Conservation (phyloP, 768 basidiomycete genomes). For the Boletus tylopilopsis region DNA sequence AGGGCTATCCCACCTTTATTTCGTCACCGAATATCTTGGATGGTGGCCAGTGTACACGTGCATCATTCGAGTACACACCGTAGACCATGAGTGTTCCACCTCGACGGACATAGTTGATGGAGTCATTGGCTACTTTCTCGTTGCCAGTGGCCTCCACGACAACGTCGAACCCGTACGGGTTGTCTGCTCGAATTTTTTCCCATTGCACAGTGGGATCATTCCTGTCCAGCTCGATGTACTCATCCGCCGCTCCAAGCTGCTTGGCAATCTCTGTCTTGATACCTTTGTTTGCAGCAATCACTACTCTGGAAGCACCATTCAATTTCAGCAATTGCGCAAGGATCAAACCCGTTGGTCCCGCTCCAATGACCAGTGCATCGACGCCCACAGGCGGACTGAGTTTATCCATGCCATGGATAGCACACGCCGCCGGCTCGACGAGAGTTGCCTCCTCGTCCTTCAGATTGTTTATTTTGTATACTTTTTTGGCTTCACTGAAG, state of each 20-base stretch:
- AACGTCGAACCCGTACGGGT: constrained; percentile 83
- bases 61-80: constrained; percentile 81
- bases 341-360: constrained; percentile 83
- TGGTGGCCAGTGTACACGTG: constrained; percentile 77
- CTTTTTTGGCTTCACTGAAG: constrained; percentile 58
- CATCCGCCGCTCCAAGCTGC: constrained; percentile 70
- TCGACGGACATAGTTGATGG: constrained; percentile 80
- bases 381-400: constrained; percentile 73
- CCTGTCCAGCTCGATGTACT: constrained; percentile 79
- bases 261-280: constrained; percentile 83
- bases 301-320: constrained; percentile 75
- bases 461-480: constrained; percentile 81
- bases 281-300: constrained; percentile 82
- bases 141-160: constrained; percentile 75
- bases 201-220: constrained; percentile 67
- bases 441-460: constrained; percentile 82
- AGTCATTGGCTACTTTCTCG: constrained; percentile 73
- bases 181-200: constrained; percentile 67
- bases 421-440: constrained; percentile 83
- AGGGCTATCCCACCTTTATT: constrained; percentile 42
- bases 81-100: constrained; percentile 82
- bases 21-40: constrained; percentile 61
- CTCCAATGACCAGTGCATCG: constrained; percentile 77
- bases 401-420: constrained; percentile 85
- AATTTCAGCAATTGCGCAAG: constrained; percentile 82